These are phyloP conservation scores for Barbarea vulgaris DNA, from an alignment of 345 rosid species.

Conservation along the genomic window DNA sequence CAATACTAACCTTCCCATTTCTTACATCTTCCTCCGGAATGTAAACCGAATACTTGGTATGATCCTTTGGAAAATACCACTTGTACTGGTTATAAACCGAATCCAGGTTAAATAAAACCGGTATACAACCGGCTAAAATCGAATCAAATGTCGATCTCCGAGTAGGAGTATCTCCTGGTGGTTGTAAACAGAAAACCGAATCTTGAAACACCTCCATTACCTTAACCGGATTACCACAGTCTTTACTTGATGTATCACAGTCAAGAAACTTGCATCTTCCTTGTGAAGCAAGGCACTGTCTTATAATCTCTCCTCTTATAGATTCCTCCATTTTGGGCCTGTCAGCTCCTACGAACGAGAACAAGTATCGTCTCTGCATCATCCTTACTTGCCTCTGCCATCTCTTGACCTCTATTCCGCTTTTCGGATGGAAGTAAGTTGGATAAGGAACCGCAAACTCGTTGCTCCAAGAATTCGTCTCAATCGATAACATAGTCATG, in stretches of 20 bases:
- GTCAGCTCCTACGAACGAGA: slow-evolving; percentile 43
- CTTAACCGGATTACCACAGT: slow-evolving; percentile 43
- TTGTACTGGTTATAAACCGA: slow-evolving; percentile 52
- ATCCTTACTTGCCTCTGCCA: slow-evolving; percentile 45
- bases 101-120: slow-evolving; percentile 52
- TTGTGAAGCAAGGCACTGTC: slow-evolving; percentile 44
- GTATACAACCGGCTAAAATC: slow-evolving; percentile 58
- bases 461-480: slow-evolving; percentile 30
- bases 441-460: slow-evolving; percentile 54
- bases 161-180: slow-evolving; percentile 63
- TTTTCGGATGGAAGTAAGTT: slow-evolving; percentile 48
- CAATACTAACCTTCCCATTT: slow-evolving; percentile 26
- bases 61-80: slow-evolving; percentile 56
- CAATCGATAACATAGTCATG: slow-evolving; percentile 48
- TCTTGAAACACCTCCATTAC: slow-evolving; percentile 45
- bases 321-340: slow-evolving; percentile 35
- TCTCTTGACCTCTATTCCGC: slow-evolving; percentile 22
- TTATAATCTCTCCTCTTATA: slow-evolving; percentile 47
- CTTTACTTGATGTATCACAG: slow-evolving; percentile 35
- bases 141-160: slow-evolving; percentile 59
- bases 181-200: slow-evolving; percentile 57
- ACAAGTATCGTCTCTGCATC: slow-evolving; percentile 35
- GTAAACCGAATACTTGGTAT: slow-evolving; percentile 47
- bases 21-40: slow-evolving; percentile 36
- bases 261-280: slow-evolving; percentile 42